Conservation (phyloP, 2,329 filamentous ascomycete genomes). For the Aspergillus flavus region DNA sequence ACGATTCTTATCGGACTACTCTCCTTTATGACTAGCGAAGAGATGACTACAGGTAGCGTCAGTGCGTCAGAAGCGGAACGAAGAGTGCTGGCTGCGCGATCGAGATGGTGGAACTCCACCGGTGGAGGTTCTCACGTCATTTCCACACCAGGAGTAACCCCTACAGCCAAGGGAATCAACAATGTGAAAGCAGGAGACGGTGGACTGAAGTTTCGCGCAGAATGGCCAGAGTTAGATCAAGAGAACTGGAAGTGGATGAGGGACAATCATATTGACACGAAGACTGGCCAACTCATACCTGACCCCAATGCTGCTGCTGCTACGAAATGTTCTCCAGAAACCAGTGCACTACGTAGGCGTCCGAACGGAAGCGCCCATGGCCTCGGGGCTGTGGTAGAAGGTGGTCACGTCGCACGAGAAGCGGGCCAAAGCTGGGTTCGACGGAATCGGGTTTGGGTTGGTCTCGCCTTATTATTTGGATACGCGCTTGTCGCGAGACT, state of each 20-base stretch:
- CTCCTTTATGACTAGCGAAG: constrained; percentile 97
- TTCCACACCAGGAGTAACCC: constrained; percentile 53
- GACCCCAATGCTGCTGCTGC: constrained; percentile 53
- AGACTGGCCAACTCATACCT: constrained; percentile 69
- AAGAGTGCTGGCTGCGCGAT: constrained; percentile 72
- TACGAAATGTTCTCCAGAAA: constrained; percentile 62
- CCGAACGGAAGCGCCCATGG: constrained; percentile 58
- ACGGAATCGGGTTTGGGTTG: constrained; percentile 75
- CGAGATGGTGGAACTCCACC: constrained; percentile 95
- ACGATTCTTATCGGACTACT: constrained; percentile 93
- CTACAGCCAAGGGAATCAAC: constrained; percentile 69
- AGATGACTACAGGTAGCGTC: constrained; percentile 95
- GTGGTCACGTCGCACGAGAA: constrained; percentile 71
- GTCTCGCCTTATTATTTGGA: constrained; percentile 70
- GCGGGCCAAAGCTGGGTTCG: constrained; percentile 81
- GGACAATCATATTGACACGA: constrained; percentile 74
- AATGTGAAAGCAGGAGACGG: constrained; percentile 87
- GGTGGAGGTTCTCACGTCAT: constrained; percentile 73
- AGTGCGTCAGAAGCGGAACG: constrained; percentile 76
- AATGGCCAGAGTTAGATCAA: constrained; percentile 87
- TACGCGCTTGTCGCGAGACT: constrained; percentile 83
- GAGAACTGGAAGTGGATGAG: constrained; percentile 94
- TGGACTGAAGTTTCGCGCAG: constrained; percentile 81
- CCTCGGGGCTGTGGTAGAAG: constrained; percentile 72
- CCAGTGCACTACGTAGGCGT: constrained; percentile 65